Evolutionary conservation across 2,329 filamentous ascomycete genomes (phyloP).

Genomic region (Clonostachys solani): DNA sequence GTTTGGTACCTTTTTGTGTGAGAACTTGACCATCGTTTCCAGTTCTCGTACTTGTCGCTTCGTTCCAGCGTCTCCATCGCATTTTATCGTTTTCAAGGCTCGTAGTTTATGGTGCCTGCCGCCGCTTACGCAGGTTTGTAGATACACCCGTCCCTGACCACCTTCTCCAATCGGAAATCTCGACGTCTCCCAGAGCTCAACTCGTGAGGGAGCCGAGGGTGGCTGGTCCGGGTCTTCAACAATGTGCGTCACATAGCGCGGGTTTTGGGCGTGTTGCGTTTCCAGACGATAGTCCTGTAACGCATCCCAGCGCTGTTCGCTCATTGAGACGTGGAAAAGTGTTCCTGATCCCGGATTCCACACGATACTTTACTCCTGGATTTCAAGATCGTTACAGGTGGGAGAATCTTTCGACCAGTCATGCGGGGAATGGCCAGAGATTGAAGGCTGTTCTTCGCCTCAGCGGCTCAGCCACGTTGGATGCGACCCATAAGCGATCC

Average conservation of each 20-base stretch:
- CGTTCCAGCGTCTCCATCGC: conserved; percentile 1
- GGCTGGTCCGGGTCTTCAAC: conserved; percentile 7
- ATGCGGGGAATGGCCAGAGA: too few relatives aligned
- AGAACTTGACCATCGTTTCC: conserved; percentile 13
- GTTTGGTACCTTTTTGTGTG: conserved; percentile 7
- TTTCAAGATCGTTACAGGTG: too few relatives aligned
- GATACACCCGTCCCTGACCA: conserved; percentile 7
- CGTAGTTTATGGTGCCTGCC: conserved; percentile 3
- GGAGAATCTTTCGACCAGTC: too few relatives aligned
- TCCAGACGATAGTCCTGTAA: neutral
- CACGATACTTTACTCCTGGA: too few relatives aligned
- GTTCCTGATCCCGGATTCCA: too few relatives aligned
- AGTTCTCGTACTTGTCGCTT: conserved; percentile 10
- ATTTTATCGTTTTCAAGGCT: conserved; percentile 11
- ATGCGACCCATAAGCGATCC: too few relatives aligned
- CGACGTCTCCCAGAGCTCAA: conserved; percentile 6
- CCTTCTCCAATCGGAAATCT: conserved; percentile 7
- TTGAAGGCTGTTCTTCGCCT: too few relatives aligned
- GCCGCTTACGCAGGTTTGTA: conserved; percentile 5
- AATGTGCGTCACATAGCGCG: conserved; percentile 1
- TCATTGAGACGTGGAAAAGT: too few relatives aligned
- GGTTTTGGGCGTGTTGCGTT: neutral
- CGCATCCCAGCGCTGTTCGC: too few relatives aligned
- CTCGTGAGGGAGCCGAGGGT: conserved; percentile 4
- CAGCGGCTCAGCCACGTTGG: too few relatives aligned